phyloP scores from a whole-genome alignment of 2,329 filamentous ascomycete species.

The Phialophora macrospora region DNA sequence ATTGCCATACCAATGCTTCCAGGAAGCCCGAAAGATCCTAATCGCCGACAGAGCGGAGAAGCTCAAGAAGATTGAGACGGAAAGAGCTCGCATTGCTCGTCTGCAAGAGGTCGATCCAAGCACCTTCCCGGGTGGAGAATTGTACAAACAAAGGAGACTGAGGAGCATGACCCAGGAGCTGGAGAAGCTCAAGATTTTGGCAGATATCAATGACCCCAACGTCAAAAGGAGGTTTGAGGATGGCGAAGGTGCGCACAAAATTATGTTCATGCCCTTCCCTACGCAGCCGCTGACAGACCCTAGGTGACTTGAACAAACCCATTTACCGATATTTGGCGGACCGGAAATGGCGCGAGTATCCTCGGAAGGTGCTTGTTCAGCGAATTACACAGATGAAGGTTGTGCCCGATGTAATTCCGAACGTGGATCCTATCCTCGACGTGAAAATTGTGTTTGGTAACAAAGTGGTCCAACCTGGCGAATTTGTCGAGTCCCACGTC shows the following conservation, averaged over 20 bases:
- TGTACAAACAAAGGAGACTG: slow-evolving; percentile 69
- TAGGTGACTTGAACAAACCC: slow-evolving; percentile 93
- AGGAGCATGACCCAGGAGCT: slow-evolving; percentile 72
- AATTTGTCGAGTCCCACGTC: slow-evolving; percentile 73
- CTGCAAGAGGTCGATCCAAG: slow-evolving; percentile 64
- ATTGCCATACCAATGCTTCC: slow-evolving; percentile 95
- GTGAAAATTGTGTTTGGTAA: slow-evolving; percentile 80
- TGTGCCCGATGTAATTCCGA: slow-evolving; percentile 83
- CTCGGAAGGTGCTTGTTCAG: slow-evolving; percentile 78
- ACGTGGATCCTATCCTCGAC: slow-evolving; percentile 76
- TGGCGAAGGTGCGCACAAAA: slow-evolving; percentile 69
- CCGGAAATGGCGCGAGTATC: slow-evolving; percentile 83
- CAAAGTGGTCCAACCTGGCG: slow-evolving; percentile 72
- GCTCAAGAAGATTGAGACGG: slow-evolving; percentile 70
- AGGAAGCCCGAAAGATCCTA: slow-evolving; percentile 87
- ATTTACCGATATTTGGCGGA: slow-evolving; percentile 92
- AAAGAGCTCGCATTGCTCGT: slow-evolving; percentile 70
- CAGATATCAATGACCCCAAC: slow-evolving; percentile 91
- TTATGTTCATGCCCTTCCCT: neutral
- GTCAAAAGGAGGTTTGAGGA: slow-evolving; percentile 96
- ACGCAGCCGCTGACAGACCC: slow-evolving; percentile 36
- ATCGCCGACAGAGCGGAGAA: slow-evolving; percentile 81
- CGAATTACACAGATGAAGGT: slow-evolving; percentile 85
- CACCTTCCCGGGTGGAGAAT: slow-evolving; percentile 65
- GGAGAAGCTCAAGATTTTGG: slow-evolving; percentile 81